phyloP scores from a whole-genome alignment of 139 green algal species.

The Coccomyxa sp. region DNA sequence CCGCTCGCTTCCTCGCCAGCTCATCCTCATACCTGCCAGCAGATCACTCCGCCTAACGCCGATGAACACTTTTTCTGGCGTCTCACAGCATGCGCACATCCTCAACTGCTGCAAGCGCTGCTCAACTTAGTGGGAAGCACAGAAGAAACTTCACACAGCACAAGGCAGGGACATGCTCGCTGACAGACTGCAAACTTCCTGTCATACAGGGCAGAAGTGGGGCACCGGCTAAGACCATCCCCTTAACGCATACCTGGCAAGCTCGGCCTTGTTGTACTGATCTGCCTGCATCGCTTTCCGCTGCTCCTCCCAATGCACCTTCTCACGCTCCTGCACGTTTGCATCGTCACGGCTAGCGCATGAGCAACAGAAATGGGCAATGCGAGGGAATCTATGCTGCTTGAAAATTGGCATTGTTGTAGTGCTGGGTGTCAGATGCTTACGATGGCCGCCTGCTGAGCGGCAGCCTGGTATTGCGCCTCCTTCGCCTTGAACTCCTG shows the following conservation, averaged over 20 bases:
- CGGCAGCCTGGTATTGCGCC: slow-evolving; percentile 63
- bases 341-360: neutral
- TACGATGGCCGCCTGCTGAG: slow-evolving; percentile 34
- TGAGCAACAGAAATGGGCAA: neutral
- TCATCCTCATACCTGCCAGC: slow-evolving; percentile 65
- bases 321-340: slow-evolving; percentile 70
- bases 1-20: slow-evolving; percentile 55
- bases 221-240: neutral
- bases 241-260: slow-evolving; percentile 61
- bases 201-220: neutral
- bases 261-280: slow-evolving; percentile 79
- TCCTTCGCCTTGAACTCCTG: slow-evolving; percentile 72
- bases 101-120: too few species aligned
- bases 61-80: too few species aligned
- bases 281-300: slow-evolving; percentile 77
- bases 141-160: too few species aligned
- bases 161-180: too few species aligned
- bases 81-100: too few species aligned
- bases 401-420: neutral
- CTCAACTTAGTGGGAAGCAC: too few species aligned
- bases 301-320: slow-evolving; percentile 85
- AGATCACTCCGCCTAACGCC: too few species aligned
- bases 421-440: neutral
- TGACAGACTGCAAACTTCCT: neutral
- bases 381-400: neutral